Percentiles rank a stretch among this genome's conserved stretches.
Evolutionary conservation across 306 rosid genomes (phyloP).

Genomic region (Pterocarpus santalinus): DNA sequence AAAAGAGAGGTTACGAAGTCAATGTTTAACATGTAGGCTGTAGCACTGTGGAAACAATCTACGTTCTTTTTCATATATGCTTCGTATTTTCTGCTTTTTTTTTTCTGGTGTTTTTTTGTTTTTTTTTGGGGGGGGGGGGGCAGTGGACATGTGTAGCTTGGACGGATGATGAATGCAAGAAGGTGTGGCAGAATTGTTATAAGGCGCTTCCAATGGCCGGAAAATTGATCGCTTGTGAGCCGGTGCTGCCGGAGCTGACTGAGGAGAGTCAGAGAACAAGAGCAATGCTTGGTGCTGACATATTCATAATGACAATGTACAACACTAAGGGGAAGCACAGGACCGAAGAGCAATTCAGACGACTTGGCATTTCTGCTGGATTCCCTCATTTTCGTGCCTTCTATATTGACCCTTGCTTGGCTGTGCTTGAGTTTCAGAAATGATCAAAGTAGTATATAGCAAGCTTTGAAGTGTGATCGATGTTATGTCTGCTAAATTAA

Average conservation of each 20-base stretch:
- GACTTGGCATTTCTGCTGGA: conserved; percentile 65
- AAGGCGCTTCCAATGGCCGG: conserved; percentile 74
- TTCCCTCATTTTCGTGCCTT: conserved; percentile 60
- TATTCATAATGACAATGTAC: conserved; percentile 77
- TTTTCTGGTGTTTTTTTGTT: too few relatives aligned
- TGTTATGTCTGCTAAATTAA: too few relatives aligned
- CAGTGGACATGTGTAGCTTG: conserved; percentile 77
- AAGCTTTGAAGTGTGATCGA: too few relatives aligned
- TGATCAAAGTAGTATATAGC: conserved; percentile 26
- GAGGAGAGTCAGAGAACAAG: conserved; percentile 78
- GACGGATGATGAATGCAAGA: conserved; percentile 76
- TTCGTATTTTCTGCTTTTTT: too few relatives aligned
- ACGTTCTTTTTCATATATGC: too few relatives aligned
- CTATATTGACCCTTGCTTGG: conserved; percentile 59
- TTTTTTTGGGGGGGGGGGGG: not conserved
- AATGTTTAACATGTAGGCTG: too few relatives aligned
- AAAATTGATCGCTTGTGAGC: conserved; percentile 79
- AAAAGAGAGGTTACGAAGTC: too few relatives aligned
- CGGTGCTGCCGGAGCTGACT: conserved; percentile 64
- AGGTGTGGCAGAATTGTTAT: conserved; percentile 64
- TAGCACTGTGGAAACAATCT: too few relatives aligned
- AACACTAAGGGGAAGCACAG: conserved; percentile 77
- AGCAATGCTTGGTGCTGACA: conserved; percentile 67
- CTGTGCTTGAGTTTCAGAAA: conserved; percentile 76
- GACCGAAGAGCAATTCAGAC: conserved; percentile 62